Evolutionary conservation across 2,329 filamentous ascomycete species (phyloP), one percentile per base, ranked within the genome.

Genomic region (Thelonectria discophora): DNA sequence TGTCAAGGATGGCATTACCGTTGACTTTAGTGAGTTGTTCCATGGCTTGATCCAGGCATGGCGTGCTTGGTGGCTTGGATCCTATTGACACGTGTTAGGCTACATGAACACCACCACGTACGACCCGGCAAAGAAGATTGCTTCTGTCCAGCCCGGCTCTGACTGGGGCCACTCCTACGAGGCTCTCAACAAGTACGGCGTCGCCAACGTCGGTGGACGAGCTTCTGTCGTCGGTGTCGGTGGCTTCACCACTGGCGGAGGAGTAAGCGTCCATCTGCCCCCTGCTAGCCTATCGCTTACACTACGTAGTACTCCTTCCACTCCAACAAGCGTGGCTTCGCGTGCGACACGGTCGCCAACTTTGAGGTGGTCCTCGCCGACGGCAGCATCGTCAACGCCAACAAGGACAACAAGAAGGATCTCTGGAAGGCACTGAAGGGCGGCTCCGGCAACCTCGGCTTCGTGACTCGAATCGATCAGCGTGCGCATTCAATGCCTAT

Each of bases 361-460:
- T 81, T 75, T 37, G 75, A 82, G 56, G 74, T 84, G 27, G 80
- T 84, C 2, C 75, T 82, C 1, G 75, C 75, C 0, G 69, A 76
- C 47, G 80, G 82, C 5, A 55, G 62, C 1, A 74, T 83, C 17
- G 70, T 82, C 24, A 77, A 79, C 6, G 81, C 77, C 13, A 82
- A 77, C 49, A 64, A 64, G 0, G 48, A 70, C 0, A 58, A 74
- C 8, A 75, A 83, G 53, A 11, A 68, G 0, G 80, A 82, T 40
- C 74, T 84, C 1, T 83, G 74, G 69, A 77, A 76, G 56, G 81
- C 81, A 0, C 72, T 83, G 2, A 79, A 80, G 56, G 82, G 81
- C 7, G 81, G 82, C n/a, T 76, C 76, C 4, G 78, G 75, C 45
- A 84, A 83, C 68, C 77, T 82, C 46, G 81, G 79, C n/a, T 73